phyloP scores from a whole-genome alignment of 768 basidiomycete genomes.

The Hygrophorus pudorinus region DNA sequence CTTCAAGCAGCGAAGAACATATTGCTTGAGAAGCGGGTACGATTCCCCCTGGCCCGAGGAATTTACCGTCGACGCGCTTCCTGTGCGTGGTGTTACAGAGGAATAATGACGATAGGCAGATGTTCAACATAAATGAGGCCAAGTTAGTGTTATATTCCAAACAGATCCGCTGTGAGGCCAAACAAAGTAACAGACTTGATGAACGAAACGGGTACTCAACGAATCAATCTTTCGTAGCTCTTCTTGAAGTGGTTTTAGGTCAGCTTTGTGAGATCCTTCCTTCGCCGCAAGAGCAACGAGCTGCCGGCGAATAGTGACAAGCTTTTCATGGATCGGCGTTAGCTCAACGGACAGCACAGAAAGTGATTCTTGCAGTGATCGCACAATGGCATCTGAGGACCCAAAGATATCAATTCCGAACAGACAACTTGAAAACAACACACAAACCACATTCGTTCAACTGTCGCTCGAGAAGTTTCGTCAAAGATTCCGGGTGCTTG shows the following conservation, averaged over 20 bases:
- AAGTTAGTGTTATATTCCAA: neutral
- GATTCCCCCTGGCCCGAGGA: conserved; percentile 81
- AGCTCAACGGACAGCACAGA: conserved; percentile 85
- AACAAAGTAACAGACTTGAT: conserved; percentile 11
- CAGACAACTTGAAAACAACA: conserved; percentile 2
- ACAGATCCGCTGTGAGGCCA: neutral
- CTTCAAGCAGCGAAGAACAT: conserved; percentile 86
- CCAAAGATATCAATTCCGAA: neutral
- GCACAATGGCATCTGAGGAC: conserved; percentile 61
- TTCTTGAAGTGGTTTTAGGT: conserved; percentile 83
- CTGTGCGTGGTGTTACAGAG: conserved; percentile 24
- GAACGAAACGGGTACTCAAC: conserved; percentile 52
- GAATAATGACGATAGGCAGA: conserved; percentile 1
- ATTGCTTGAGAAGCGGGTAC: conserved; percentile 90
- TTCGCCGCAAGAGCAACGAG: conserved; percentile 84
- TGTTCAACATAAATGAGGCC: conserved; percentile 11
- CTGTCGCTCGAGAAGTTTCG: conserved; percentile 82
- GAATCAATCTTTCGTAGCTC: conserved; percentile 94
- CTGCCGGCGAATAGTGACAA: conserved; percentile 82
- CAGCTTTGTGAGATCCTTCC: conserved; percentile 74
- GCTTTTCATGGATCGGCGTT: conserved; percentile 79
- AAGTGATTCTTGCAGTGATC: conserved; percentile 72
- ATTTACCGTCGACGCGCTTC: conserved; percentile 92
- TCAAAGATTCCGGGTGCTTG: conserved; percentile 80
- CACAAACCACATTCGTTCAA: conserved; percentile 83